Percentiles rank a stretch among this genome's conserved stretches.
phyloP scores from a whole-genome alignment of 148 eudicot genomes.

The Fagopyrum tataricum region DNA sequence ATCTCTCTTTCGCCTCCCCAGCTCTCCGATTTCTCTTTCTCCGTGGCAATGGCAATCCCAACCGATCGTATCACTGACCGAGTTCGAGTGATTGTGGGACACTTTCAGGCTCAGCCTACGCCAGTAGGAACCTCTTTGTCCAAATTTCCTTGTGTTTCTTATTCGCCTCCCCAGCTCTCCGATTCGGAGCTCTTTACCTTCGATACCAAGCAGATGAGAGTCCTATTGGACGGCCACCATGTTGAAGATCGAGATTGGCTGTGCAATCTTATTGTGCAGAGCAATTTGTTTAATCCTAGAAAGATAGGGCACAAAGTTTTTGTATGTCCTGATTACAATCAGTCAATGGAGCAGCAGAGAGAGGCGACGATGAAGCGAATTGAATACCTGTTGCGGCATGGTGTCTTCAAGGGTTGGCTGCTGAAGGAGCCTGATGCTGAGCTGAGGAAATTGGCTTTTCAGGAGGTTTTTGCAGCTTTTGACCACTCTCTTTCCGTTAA shows the following conservation, averaged over 20 bases:
- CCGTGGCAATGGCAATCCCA: not conserved
- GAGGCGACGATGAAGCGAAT: conserved; percentile 48
- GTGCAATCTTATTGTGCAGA: conserved; percentile 32
- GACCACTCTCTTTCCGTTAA: conserved; percentile 70
- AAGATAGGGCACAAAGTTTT: conserved; percentile 32
- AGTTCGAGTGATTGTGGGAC: not conserved
- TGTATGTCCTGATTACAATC: conserved; percentile 31
- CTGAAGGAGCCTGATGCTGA: conserved; percentile 45
- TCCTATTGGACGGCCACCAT: conserved; percentile 37
- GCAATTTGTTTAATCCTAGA: conserved; percentile 35
- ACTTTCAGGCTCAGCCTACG: not conserved
- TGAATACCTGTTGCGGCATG: conserved; percentile 26
- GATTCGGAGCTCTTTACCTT: conserved; percentile 8
- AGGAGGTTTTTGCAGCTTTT: conserved; percentile 46
- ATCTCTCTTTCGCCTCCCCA: not conserved
- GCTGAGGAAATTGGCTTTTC: conserved; percentile 47
- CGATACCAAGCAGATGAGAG: conserved; percentile 8
- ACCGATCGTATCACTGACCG: not conserved
- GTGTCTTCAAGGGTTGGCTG: conserved; percentile 44
- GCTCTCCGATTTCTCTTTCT: not conserved
- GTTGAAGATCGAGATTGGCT: conserved; percentile 44
- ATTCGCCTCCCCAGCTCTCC: conserved; percentile 9
- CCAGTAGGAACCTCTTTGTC: not conserved
- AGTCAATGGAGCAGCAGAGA: conserved; percentile 54
- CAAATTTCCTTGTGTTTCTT: conserved; percentile 6